These are phyloP conservation scores for Neurospora sp. DNA, from an alignment of 495 filamentous ascomycete species.

Conservation along the genomic window DNA sequence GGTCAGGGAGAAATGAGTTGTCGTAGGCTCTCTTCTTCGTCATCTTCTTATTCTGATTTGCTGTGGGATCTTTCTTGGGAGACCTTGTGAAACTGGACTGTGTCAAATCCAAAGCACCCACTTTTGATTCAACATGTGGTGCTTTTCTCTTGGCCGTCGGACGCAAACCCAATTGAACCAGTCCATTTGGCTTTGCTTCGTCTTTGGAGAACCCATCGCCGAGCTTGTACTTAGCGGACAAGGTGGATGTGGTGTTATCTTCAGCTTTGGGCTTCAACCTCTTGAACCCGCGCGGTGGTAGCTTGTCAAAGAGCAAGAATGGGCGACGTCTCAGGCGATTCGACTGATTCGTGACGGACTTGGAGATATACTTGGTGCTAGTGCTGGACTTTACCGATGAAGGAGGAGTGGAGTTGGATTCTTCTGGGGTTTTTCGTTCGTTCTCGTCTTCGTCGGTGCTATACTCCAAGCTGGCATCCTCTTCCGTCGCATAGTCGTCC, in stretches of 20 bases:
- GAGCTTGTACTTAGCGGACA: background rate
- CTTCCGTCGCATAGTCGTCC: background rate
- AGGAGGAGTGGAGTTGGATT: background rate
- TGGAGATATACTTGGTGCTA: background rate
- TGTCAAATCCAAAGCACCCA: conserved; percentile 12
- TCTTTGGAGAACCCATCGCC: conserved; percentile 18
- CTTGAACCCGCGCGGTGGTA: conserved; percentile 9
- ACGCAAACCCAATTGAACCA: conserved; percentile 1
- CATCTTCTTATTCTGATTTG: background rate
- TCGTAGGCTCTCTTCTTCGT: conserved; percentile 3
- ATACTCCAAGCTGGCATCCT: background rate
- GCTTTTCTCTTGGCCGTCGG: conserved; percentile 3
- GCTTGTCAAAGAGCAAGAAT: conserved; percentile 13
- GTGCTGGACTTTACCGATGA: background rate
- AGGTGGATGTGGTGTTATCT: background rate
- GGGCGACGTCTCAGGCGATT: conserved; percentile 10
- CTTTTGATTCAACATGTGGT: background rate
- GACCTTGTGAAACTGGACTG: conserved; percentile 1
- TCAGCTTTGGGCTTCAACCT: conserved; percentile 2
- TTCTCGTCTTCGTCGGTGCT: background rate
- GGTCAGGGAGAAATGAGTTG: conserved; percentile 1
- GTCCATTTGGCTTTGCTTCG: conserved; percentile 13
- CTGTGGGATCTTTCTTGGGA: background rate
- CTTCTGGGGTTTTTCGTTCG: background rate
- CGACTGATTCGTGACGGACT: background rate